phyloP scores from a whole-genome alignment of 164 flowering plant species.

The Hamamelis virginiana region DNA sequence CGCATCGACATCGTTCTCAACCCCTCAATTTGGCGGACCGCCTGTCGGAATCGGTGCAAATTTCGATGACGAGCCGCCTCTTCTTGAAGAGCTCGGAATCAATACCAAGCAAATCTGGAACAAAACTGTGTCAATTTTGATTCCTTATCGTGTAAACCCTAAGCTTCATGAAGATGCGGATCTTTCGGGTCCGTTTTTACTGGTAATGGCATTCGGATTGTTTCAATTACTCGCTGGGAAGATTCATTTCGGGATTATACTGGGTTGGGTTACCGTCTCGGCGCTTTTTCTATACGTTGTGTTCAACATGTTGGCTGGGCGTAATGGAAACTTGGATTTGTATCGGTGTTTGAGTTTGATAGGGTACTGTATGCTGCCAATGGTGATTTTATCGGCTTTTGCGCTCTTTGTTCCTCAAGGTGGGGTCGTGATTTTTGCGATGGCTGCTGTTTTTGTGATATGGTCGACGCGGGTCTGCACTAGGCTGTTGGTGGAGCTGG shows the following conservation, averaged over 20 bases:
- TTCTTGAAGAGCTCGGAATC: constrained; percentile 92
- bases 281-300: constrained; percentile 75
- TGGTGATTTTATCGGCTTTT: constrained; percentile 78
- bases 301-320: constrained; percentile 85
- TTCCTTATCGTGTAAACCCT: constrained; percentile 63
- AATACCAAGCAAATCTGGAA: constrained; percentile 85
- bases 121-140: constrained; percentile 65
- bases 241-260: constrained; percentile 83
- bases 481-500: constrained; percentile 65
- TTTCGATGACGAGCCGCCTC: constrained; percentile 81
- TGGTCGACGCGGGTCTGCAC: constrained; percentile 88
- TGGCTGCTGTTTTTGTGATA: constrained; percentile 62
- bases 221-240: constrained; percentile 93
- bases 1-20: constrained; percentile 32
- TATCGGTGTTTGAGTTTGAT: constrained; percentile 77
- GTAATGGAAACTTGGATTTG: constrained; percentile 80
- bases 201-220: constrained; percentile 64
- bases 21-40: constrained; percentile 14
- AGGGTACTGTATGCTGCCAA: constrained; percentile 87
- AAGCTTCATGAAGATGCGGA: constrained; percentile 73
- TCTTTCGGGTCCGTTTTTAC: constrained; percentile 85
- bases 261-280: constrained; percentile 87
- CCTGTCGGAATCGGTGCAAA: constrained; percentile 13
- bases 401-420: constrained; percentile 75
- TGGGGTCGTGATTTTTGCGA: constrained; percentile 39